Conservation (phyloP, 202 grass and related monocot genomes). For the Panicum virgatum region DNA sequence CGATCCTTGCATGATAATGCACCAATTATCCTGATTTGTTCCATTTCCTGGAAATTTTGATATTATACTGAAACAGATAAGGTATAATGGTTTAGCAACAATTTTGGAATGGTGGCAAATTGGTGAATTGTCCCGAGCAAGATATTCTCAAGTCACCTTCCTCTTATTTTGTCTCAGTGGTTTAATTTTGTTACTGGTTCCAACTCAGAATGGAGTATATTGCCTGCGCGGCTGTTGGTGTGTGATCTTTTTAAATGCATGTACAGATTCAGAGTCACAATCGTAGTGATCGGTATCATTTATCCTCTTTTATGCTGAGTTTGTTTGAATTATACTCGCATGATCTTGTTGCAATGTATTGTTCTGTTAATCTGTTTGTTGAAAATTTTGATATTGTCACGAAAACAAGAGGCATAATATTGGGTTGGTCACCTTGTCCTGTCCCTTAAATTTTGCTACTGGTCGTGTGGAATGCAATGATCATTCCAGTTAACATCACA, state of each 20-base stretch:
- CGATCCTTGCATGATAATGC: neutral
- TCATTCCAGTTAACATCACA: too few relatives aligned
- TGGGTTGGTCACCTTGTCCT: neutral
- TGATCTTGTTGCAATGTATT: neutral
- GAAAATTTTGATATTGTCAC: neutral
- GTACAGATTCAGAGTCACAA: neutral
- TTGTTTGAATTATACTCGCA: neutral
- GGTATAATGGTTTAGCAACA: neutral
- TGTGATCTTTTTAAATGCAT: neutral
- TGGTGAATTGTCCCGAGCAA: too few relatives aligned
- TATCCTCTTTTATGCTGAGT: neutral
- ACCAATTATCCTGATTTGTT: neutral
- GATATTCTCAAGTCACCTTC: too few relatives aligned
- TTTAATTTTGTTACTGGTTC: neutral
- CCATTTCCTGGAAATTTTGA: neutral
- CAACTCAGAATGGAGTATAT: too few relatives aligned
- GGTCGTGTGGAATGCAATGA: neutral
- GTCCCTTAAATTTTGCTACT: neutral
- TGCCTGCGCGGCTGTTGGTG: too few relatives aligned
- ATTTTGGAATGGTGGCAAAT: neutral
- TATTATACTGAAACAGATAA: neutral
- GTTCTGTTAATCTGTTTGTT: neutral
- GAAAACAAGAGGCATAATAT: neutral
- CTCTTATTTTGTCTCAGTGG: neutral
- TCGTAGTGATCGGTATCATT: neutral